These are phyloP conservation scores for Lipomyces kockii DNA, from an alignment of 805 yeast genomes.

Conservation along the genomic window DNA sequence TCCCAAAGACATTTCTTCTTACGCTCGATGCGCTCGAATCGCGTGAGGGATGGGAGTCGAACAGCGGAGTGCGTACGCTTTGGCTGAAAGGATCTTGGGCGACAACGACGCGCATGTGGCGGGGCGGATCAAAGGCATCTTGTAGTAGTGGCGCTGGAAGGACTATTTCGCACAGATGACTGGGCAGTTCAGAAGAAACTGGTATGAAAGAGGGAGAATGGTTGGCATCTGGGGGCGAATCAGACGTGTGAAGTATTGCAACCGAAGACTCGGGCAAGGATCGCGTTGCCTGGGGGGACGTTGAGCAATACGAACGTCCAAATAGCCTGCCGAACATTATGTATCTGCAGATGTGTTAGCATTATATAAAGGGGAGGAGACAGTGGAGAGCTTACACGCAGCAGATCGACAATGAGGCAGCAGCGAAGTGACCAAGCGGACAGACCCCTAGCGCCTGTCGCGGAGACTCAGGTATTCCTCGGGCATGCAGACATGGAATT, in stretches of 20 bases:
- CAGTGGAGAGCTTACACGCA: not conserved
- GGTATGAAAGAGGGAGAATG: not conserved
- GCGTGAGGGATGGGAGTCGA: constrained; percentile 4
- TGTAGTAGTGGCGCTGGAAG: not conserved
- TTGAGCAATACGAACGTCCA: not conserved
- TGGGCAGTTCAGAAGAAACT: not conserved
- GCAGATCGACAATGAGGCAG: not conserved
- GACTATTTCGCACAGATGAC: not conserved
- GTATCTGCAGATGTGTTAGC: not conserved
- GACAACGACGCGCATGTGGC: constrained; percentile 8
- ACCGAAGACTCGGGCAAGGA: not conserved
- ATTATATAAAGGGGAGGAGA: not conserved
- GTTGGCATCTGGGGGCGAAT: not conserved
- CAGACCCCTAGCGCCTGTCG: not conserved
- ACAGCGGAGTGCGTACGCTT: not conserved
- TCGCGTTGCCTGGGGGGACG: not conserved
- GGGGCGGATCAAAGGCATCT: constrained; percentile 6
- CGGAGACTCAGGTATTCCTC: not conserved
- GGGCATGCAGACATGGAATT: not conserved
- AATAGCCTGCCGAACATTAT: not conserved
- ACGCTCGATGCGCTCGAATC: not conserved
- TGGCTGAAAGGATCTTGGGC: constrained; percentile 8
- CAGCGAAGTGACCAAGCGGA: not conserved
- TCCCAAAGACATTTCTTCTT: constrained; percentile 3
- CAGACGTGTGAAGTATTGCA: not conserved